phyloP scores from a whole-genome alignment of 352 stramenopile genomes.

The Plasmopara viticola region DNA sequence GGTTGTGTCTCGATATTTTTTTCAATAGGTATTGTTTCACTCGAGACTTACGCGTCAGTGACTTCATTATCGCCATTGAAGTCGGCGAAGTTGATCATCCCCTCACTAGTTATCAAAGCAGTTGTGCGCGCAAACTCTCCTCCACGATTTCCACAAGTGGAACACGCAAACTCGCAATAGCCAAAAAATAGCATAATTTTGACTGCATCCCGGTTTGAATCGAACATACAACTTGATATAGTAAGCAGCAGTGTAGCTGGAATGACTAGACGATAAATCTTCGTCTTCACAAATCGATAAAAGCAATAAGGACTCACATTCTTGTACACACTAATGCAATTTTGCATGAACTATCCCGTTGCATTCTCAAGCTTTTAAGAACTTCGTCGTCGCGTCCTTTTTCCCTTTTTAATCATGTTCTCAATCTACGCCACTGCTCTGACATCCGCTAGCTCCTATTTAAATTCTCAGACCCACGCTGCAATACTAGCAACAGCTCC shows the following conservation, averaged over 20 bases:
- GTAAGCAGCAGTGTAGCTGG: constrained; percentile 43
- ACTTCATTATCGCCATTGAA: constrained; percentile 31
- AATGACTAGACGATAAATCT: constrained; percentile 56
- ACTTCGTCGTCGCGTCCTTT: no score
- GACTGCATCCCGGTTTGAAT: no score
- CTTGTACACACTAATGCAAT: constrained; percentile 51
- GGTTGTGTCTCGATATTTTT: constrained; percentile 1
- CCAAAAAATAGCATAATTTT: no score
- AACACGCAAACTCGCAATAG: constrained; percentile 53
- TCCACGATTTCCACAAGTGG: constrained; percentile 49
- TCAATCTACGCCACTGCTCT: no score
- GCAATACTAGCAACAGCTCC: no score
- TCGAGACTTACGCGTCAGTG: background rate
- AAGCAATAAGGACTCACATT: constrained; percentile 68
- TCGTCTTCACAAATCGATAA: constrained; percentile 64
- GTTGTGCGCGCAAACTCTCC: constrained; percentile 31
- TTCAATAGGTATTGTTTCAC: background rate
- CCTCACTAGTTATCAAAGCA: constrained; percentile 27
- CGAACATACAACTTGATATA: no score
- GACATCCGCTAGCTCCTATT: no score
- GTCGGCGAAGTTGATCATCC: constrained; percentile 18
- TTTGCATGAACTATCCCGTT: constrained; percentile 48
- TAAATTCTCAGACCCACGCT: no score
- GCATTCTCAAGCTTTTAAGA: constrained; percentile 47
- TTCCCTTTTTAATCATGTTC: no score